Conservation (phyloP, 2,329 filamentous ascomycete species). For the Ascochyta clinopodiicola region DNA sequence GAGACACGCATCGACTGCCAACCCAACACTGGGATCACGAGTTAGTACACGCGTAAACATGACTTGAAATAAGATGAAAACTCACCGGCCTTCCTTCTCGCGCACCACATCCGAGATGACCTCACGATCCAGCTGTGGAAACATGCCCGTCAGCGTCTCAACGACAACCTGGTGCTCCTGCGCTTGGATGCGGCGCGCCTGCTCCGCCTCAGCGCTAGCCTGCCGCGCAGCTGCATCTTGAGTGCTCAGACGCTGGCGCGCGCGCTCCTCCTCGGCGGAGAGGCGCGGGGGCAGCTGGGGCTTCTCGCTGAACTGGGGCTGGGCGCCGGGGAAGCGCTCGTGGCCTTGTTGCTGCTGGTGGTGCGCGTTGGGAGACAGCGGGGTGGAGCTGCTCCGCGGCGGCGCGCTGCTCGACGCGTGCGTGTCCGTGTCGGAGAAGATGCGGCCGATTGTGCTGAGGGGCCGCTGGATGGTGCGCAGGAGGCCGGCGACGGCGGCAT, state of each 20-base stretch:
- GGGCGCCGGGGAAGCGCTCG: conserved; percentile 41
- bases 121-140: conserved; percentile 91
- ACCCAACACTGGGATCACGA: conserved; percentile 54
- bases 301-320: conserved; percentile 10
- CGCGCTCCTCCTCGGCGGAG: conserved; percentile 24
- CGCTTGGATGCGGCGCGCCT: conserved; percentile 81
- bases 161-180: conserved; percentile 91
- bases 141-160: conserved; percentile 94
- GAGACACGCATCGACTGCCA: conserved; percentile 58
- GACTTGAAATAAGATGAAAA: too few relatives aligned
- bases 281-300: conserved; percentile 6
- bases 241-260: conserved; percentile 62
- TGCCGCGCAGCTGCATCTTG: conserved; percentile 90
- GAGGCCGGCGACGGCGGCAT: conserved; percentile 81
- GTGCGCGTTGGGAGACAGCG: conserved; percentile 52
- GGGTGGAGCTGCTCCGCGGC: conserved; percentile 56
- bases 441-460: conserved; percentile 88
- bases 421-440: conserved; percentile 77
- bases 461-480: conserved; percentile 90
- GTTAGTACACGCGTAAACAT: too few relatives aligned
- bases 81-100: conserved; percentile 91
- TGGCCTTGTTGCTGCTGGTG: conserved; percentile 51
- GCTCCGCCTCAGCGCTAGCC: conserved; percentile 86
- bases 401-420: conserved; percentile 44
- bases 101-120: conserved; percentile 96